Conservation (phyloP, 2,329 filamentous ascomycete genomes). For the Myrmaecium sp. region DNA sequence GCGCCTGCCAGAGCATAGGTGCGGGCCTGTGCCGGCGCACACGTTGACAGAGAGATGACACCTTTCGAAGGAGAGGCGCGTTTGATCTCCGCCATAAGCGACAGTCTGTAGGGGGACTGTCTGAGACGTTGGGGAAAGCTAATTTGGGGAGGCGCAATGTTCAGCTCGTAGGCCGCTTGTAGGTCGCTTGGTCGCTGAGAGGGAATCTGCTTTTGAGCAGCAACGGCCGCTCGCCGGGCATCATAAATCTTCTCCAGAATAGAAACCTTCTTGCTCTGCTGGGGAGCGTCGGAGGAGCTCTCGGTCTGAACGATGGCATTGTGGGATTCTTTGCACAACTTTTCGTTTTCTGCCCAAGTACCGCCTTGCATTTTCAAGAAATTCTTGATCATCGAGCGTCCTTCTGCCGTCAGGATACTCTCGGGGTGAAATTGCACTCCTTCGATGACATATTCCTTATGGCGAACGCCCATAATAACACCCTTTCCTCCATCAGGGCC, state of each 20-base stretch:
- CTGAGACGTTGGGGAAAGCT: constrained; percentile 63
- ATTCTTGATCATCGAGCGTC: constrained; percentile 79
- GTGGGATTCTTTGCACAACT: constrained; percentile 24
- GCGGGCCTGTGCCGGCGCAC: constrained; percentile 74
- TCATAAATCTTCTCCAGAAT: constrained; percentile 87
- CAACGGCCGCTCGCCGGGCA: constrained; percentile 58
- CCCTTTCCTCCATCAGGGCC: constrained; percentile 60
- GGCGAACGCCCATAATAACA: constrained; percentile 91
- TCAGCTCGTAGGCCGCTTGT: constrained; percentile 71
- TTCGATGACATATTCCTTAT: constrained; percentile 82
- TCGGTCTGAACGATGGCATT: constrained; percentile 7
- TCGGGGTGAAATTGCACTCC: constrained; percentile 97
- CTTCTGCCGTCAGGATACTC: constrained; percentile 83
- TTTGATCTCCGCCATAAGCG: constrained; percentile 95
- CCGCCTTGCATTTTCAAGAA: constrained; percentile 78
- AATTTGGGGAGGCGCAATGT: constrained; percentile 69
- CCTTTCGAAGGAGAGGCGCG: constrained; percentile 93
- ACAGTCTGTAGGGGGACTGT: constrained; percentile 72
- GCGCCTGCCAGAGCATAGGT: constrained; percentile 88
- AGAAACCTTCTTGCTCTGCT: constrained; percentile 50
- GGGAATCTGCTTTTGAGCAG: constrained; percentile 66
- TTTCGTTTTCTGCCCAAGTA: constrained; percentile 73
- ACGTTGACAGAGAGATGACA: constrained; percentile 73
- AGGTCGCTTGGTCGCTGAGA: constrained; percentile 72
- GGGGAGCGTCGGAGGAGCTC: constrained; percentile 8